Percentiles rank a stretch among this genome's conserved stretches.
Evolutionary conservation across 257 asterid species (phyloP).

Genomic region (Solanum sitiens): DNA sequence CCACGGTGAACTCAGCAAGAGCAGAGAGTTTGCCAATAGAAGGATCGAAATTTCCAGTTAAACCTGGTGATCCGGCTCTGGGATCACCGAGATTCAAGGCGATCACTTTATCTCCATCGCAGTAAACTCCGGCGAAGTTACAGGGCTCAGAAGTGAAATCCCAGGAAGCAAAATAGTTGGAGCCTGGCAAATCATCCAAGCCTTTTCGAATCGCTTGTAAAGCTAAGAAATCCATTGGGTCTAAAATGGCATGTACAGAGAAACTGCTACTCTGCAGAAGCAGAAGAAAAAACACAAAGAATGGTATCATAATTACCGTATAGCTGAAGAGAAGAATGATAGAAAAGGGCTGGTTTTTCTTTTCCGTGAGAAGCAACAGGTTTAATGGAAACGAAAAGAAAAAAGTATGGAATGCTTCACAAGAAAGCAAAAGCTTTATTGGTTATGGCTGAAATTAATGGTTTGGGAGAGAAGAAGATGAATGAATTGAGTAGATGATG

Average conservation of each 20-base stretch:
- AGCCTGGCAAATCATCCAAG: constrained; percentile 71
- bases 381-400: neutral
- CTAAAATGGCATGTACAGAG: constrained; percentile 45
- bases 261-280: constrained; percentile 9
- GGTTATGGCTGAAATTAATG: neutral
- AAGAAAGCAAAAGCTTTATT: constrained; percentile 31
- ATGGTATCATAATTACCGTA: neutral
- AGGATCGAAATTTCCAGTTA: constrained; percentile 43
- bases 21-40: constrained; percentile 51
- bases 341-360: constrained; percentile 15
- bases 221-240: constrained; percentile 86
- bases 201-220: constrained; percentile 66
- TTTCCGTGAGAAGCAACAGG: neutral
- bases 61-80: constrained; percentile 79
- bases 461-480: neutral
- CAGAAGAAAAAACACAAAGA: constrained; percentile 7
- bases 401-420: constrained; percentile 32
- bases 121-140: constrained; percentile 67
- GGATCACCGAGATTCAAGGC: constrained; percentile 90
- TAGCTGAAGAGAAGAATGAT: neutral
- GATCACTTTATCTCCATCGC: constrained; percentile 60
- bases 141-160: constrained; percentile 93
- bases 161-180: constrained; percentile 74
- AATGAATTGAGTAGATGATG: neutral
- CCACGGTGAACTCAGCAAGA: constrained; percentile 52